Base-by-base conservation (phyloP, 2,329 filamentous ascomycete species). In the Fusarium devonianum region DNA sequence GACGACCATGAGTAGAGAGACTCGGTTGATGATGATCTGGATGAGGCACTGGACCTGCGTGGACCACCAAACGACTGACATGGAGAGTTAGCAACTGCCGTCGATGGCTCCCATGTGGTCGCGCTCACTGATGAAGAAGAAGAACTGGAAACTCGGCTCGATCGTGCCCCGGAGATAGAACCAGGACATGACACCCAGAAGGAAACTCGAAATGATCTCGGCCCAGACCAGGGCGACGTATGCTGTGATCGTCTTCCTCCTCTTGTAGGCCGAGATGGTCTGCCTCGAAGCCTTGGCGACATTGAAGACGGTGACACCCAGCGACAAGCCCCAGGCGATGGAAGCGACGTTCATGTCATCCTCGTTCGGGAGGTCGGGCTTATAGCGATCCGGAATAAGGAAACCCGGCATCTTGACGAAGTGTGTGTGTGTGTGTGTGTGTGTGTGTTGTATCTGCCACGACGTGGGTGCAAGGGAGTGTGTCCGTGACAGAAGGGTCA, bases 1-100 rank as follows among this genome's bases (percentile, higher is more conserved):
- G 40, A 75, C 64, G 4, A 74, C 67, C 43, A 77, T 72, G 23
- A 80, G 69, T 5, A 80, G 67, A 2, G 73, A 70, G 10, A 79
- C 73, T 42, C 78, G 74, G 52, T 80, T 80, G 61, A 79, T 75
- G 60, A 80, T 79, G 34, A 80, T 80, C 56, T 79, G 77, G 60
- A 79, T 74, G 2, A 80, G 65, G 12, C 76, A 70, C 42, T 68
- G 65, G 7, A 69, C 63, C 56, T 80, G 75, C 2, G 76, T 70
- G 7, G 58, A 63, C 65, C 65, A 67, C 35, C 57, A 65, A 14
- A 65, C 48, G 33, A 67, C 62, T 75, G 48, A 3, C 4, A n/a
- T 7, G n/a, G 1, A 1, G 1, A 8, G 6, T 52, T 52, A 63
- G 64, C 30, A 9, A 10, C 0, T 3, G 6, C 7, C 1, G 6